A percentile compares a stretch with the other conserved stretches of the same genome.
Conservation (phyloP, 2,329 filamentous ascomycete species). For the Fusarium sp. region DNA sequence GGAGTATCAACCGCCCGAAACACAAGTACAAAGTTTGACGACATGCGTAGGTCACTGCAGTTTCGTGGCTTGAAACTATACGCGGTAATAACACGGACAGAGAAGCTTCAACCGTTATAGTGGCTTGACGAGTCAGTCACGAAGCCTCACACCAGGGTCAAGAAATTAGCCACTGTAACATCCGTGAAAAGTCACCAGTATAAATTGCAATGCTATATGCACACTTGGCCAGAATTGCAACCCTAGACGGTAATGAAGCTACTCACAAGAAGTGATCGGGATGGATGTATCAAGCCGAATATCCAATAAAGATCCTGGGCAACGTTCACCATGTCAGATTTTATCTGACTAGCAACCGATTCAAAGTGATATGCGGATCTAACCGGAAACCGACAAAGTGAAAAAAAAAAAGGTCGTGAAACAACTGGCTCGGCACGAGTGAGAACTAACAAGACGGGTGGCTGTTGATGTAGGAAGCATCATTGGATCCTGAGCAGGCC, state of each 20-base stretch:
- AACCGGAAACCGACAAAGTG: constrained; percentile 14
- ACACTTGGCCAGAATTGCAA: background rate
- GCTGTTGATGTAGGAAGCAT: constrained; percentile 18
- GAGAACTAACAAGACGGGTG: constrained; percentile 39
- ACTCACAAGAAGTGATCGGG: constrained; percentile 1
- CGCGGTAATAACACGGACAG: constrained; percentile 6
- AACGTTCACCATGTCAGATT: background rate
- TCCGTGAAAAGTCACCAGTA: background rate
- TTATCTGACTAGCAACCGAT: background rate
- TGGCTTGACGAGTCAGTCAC: constrained; percentile 38
- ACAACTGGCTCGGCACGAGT: constrained; percentile 31
- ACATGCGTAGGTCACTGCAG: constrained; percentile 1
- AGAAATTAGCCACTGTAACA: background rate
- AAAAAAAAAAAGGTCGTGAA: constrained; percentile 29
- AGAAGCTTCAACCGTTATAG: background rate
- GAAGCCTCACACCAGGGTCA: background rate
- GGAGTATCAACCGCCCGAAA: constrained; percentile 19
- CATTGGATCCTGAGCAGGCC: background rate
- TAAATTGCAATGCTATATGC: background rate
- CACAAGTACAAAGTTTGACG: constrained; percentile 24
- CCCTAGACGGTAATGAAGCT: constrained; percentile 12
- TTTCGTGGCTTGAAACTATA: constrained; percentile 2
- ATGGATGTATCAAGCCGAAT: constrained; percentile 13
- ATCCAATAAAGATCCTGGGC: constrained; percentile 11
- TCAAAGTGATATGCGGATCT: constrained; percentile 15